phyloP scores from a whole-genome alignment of 2,329 filamentous ascomycete species.

The Apiospora phragmitis region DNA sequence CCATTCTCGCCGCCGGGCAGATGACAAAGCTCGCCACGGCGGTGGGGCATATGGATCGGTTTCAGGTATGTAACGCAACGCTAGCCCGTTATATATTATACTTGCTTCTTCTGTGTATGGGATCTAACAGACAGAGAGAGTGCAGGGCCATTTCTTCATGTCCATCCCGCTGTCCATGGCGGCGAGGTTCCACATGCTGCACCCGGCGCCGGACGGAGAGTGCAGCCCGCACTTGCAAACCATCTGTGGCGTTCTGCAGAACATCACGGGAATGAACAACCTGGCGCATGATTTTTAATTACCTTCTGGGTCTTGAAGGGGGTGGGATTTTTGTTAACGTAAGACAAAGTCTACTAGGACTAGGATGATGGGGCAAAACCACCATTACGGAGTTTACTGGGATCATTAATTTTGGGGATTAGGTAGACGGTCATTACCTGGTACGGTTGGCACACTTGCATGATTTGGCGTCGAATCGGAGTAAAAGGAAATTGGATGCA shows the following conservation, averaged over 20 bases:
- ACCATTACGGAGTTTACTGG: background rate
- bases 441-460: too few relatives aligned
- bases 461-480: background rate
- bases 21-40: background rate
- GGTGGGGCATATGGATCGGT: background rate
- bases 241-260: background rate
- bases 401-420: background rate
- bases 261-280: background rate
- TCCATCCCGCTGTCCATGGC: background rate
- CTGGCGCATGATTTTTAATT: background rate
- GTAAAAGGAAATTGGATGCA: background rate
- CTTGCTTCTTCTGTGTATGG: background rate
- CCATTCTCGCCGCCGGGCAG: background rate
- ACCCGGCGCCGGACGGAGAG: background rate
- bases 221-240: background rate
- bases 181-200: background rate
- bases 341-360: too few relatives aligned
- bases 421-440: background rate
- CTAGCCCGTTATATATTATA: too few relatives aligned
- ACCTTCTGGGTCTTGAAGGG: background rate
- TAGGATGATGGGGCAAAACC: background rate
- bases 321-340: background rate
- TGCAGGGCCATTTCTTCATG: background rate
- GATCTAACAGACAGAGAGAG: accelerated
- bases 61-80: background rate